These are phyloP conservation scores for Diaporthe sp. DNA, from an alignment of 2,329 filamentous ascomycete species.

Conservation along the genomic window DNA sequence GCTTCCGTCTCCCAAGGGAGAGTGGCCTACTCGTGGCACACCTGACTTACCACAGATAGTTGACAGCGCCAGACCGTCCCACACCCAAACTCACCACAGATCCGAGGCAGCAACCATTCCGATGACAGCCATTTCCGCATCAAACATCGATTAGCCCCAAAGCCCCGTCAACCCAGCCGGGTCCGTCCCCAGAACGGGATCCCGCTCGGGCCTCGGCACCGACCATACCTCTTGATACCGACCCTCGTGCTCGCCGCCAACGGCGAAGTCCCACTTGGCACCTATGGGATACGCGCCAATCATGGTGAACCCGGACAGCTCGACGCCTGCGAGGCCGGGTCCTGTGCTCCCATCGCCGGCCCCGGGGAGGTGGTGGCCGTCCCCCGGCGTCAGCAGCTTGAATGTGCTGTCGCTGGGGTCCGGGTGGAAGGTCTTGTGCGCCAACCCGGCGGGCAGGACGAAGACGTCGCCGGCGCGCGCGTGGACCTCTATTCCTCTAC, in stretches of 20 bases:
- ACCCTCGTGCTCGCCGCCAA: conserved; percentile 57
- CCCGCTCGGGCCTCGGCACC: conserved; percentile 58
- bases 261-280: conserved; percentile 64
- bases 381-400: conserved; percentile 59
- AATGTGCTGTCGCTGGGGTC: conserved; percentile 52
- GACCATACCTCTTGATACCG: conserved; percentile 60
- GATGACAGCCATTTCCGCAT: neutral
- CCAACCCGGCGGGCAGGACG: conserved; percentile 67
- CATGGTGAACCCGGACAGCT: conserved; percentile 65
- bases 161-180: conserved; percentile 36
- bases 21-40: neutral
- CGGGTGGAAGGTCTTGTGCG: conserved; percentile 66
- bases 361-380: conserved; percentile 53
- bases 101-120: neutral
- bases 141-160: conserved; percentile 23
- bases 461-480: conserved; percentile 70
- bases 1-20: neutral
- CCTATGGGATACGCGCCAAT: conserved; percentile 68
- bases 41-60: neutral
- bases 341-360: conserved; percentile 46
- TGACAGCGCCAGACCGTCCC: neutral
- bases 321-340: conserved; percentile 52
- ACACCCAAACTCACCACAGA: neutral
- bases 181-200: conserved; percentile 61
- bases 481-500: conserved; percentile 62